A percentile compares a stretch with the other conserved stretches of the same genome.
These are phyloP conservation scores for Turnera subulata DNA, from an alignment of 345 rosid genomes.

Conservation along the genomic window DNA sequence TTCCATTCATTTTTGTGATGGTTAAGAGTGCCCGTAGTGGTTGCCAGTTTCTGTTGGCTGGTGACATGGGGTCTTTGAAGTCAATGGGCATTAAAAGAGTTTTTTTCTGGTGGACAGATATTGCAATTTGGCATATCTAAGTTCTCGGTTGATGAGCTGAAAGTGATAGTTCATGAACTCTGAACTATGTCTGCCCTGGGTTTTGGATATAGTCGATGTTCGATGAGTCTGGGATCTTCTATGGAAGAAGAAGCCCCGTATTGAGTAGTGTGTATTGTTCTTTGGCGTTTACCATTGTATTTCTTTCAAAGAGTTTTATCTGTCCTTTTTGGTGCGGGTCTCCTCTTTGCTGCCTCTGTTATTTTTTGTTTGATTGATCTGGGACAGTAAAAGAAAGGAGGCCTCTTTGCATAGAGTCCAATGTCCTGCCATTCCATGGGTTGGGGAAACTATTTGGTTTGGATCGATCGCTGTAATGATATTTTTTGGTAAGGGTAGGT, in stretches of 20 bases:
- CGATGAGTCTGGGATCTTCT: constrained; percentile 13
- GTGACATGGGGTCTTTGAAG: too few species aligned
- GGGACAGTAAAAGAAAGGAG: neutral
- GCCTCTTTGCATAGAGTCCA: neutral
- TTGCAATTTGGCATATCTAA: constrained; percentile 2
- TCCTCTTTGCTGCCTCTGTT: neutral
- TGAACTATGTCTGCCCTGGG: neutral
- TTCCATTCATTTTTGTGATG: constrained; percentile 21
- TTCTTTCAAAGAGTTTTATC: neutral
- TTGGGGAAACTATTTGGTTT: constrained; percentile 9
- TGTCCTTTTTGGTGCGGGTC: neutral
- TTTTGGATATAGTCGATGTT: constrained; percentile 2
- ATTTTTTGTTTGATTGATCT: neutral
- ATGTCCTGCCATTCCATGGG: neutral
- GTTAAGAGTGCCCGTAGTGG: constrained; percentile 11
- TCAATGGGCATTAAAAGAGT: constrained; percentile 14
- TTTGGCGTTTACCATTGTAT: neutral
- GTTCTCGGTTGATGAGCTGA: neutral
- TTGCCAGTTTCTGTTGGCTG: constrained; percentile 12
- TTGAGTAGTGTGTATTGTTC: neutral
- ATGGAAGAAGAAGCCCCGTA: constrained; percentile 12
- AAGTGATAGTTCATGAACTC: neutral
- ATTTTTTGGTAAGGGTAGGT: constrained; percentile 11
- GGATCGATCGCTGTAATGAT: constrained; percentile 15
- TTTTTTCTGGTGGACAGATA: neutral